Evolutionary conservation across 805 yeast genomes (phyloP), one percentile per base, ranked within the genome.

Genomic region (Metschnikowia noctiluminum): DNA sequence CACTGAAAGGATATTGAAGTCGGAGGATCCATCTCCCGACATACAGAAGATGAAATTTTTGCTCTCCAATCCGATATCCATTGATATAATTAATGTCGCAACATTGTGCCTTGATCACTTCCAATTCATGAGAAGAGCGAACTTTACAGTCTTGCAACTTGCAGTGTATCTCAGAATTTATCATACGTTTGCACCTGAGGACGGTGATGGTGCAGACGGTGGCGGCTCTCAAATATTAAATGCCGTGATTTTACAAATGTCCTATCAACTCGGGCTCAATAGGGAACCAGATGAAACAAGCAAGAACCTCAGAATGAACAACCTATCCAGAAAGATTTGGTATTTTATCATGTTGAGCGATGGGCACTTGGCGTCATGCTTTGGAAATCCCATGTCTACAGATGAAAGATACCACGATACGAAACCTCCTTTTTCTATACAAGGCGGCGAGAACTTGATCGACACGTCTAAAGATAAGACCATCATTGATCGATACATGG

Each of bases 231-330:
- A 61, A 35, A 62, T 57, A 7, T 54, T 63, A 32, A 58, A 53
- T 42, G 64, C 69, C 7, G 48, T 49, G 14, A 21, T 61, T 13
- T 65, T 82, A 13, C 88, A 83, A 57, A 81, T 85, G 85, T 87
- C 85, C 0, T 73, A 79, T 46, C 74, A 84, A 35, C 73, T 84
- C 53, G 91, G 90, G 0, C 60, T 85, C 27, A 84, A 85, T 60
- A 71, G 89, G 55, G 90, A 85, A 53, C 89, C 90, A 0, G 76
- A 72, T 13, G 61, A 56, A 13, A 48, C 50, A 13, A 45, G 50
- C 31, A 51, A 51, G 4, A 56, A 60, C 39, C 57, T 56, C 50
- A 56, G 52, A 48, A 42, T 45, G 26, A 53, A 57, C 42, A 51
- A 58, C 45, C 49, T 65, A 26, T 52, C 60, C 10, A 46, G 69